Evolutionary conservation across 331 rosid genomes (phyloP).

Genomic region (Arachis monticola): DNA sequence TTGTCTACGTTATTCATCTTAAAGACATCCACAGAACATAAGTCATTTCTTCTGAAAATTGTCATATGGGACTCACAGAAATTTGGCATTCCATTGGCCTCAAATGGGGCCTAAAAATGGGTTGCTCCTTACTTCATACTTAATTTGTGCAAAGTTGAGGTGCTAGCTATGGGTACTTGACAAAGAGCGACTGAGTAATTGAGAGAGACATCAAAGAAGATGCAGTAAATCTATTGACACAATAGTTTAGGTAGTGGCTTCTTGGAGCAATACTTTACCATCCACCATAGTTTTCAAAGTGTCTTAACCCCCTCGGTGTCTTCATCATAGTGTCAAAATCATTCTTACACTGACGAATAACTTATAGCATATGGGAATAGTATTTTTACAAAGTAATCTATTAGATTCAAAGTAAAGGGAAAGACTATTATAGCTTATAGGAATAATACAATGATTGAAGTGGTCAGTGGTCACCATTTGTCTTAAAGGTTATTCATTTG

Average conservation of each 20-base stretch:
- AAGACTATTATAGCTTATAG: too few species aligned
- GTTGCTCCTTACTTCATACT: constrained; percentile 7
- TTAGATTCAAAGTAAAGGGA: background rate
- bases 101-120: background rate
- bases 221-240: constrained; percentile 1
- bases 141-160: constrained; percentile 5
- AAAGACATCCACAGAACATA: constrained; percentile 2
- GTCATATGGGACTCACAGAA: background rate
- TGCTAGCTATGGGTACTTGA: background rate
- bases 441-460: background rate
- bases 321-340: background rate
- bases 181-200: background rate
- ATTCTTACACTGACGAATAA: background rate
- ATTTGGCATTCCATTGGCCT: constrained; percentile 9
- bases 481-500: background rate
- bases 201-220: constrained; percentile 11
- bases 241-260: background rate
- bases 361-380: background rate
- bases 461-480: background rate
- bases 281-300: background rate
- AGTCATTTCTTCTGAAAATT: background rate
- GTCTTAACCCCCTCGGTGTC: background rate
- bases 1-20: background rate
- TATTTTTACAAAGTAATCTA: background rate
- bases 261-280: constrained; percentile 3